These are phyloP conservation scores for Zasmidium citrigriseum DNA, from an alignment of 2,329 filamentous ascomycete species.

Conservation along the genomic window DNA sequence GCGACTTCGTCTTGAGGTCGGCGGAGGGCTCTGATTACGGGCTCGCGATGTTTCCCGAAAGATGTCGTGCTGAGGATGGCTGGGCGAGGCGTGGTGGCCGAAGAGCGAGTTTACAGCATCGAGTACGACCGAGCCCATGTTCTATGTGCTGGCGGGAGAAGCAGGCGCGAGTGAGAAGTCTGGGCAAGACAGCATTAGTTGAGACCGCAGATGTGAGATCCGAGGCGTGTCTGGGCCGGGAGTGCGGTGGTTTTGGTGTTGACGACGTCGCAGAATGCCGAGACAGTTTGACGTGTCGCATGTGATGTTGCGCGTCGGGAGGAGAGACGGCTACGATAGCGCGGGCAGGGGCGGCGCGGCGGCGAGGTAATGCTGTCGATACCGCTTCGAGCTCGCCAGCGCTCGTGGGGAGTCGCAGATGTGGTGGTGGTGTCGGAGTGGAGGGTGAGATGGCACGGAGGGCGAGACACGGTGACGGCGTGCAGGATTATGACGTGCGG, in stretches of 20 bases:
- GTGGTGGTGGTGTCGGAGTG: background rate
- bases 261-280: background rate
- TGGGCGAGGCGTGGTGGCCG: conserved; percentile 27
- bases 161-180: conserved; percentile 6
- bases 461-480: too few relatives aligned
- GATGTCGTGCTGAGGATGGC: conserved; percentile 24
- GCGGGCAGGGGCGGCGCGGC: too few relatives aligned
- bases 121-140: conserved; percentile 63
- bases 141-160: conserved; percentile 26
- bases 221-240: conserved; percentile 1
- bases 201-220: conserved; percentile 3
- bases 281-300: conserved; percentile 8
- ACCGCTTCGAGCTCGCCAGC: too few relatives aligned
- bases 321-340: too few relatives aligned
- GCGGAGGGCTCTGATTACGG: conserved; percentile 14
- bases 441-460: too few relatives aligned
- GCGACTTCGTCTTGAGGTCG: conserved; percentile 25
- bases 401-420: background rate
- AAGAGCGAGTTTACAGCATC: conserved; percentile 72
- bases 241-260: background rate
- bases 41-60: conserved; percentile 30
- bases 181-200: conserved; percentile 3
- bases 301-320: conserved; percentile 4
- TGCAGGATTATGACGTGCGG: too few relatives aligned
- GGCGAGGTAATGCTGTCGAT: background rate